Evolutionary conservation across 2,329 filamentous ascomycete genomes (phyloP), one percentile per base, ranked within the genome.

Genomic region (Lasiodiplodia theobromae): DNA sequence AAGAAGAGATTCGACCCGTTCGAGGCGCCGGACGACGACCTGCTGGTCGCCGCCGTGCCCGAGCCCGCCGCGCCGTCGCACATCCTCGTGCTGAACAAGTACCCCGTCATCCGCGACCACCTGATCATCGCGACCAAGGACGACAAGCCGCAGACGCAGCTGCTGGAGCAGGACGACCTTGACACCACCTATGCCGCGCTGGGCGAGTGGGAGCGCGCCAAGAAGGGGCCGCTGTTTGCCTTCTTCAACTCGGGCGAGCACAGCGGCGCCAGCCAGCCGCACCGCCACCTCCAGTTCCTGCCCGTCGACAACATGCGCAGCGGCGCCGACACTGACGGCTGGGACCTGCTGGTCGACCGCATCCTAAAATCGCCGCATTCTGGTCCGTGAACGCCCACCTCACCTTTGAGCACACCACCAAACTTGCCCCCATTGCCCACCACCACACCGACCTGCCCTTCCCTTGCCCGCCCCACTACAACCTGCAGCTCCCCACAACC

Each of bases 11-110:
- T 74, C 54, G 86, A 93, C 76, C 89, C 90, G 4, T 93, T 93
- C 77, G 88, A 86, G 40, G 82, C 87, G 69, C 90, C 90, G 0
- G 77, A 84, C 0, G 73, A 81, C 2, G 81, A 84, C 5, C 80
- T 87, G 11, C 84, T 91, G 68, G 81, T 90, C 47, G 78, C 89
- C 53, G 77, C 85, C 18, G 74, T 91, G 8, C 82, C 51, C 47
- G 51, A 69, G 81, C 40, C 70, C 2, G 64, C 66, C 6, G 70
- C 76, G 28, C 81, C 87, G 0, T 77, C 81, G 10, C 90, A 93
- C 77, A 84, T 85, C 69, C 83, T 93, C 52, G 87, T 93, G 1
- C 82, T 93, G 51, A 93, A 93, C 82, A 93, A 93, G 77, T 93
- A 91, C 73, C 90, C 91, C 60, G 80, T 93, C 60, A 89, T 92